These are phyloP conservation scores for Colletotrichum gloeosporioides DNA, from an alignment of 2,329 filamentous ascomycete species.

Conservation along the genomic window DNA sequence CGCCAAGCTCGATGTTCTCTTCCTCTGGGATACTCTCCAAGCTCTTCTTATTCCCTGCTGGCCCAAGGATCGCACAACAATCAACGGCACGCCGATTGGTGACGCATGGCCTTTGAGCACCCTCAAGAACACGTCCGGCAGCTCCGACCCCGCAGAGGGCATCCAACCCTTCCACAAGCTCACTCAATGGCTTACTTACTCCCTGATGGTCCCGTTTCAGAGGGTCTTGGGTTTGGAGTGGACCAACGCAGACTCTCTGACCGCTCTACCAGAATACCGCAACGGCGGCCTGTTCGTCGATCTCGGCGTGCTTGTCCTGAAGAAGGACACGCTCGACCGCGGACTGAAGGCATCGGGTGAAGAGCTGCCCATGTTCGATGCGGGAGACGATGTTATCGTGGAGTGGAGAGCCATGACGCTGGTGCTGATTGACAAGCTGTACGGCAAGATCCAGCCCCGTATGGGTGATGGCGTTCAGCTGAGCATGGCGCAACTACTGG, in stretches of 20 bases:
- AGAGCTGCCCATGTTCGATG: constrained; percentile 64
- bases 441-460: constrained; percentile 46
- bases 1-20: constrained; percentile 39
- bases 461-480: constrained; percentile 40
- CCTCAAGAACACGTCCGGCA: constrained; percentile 21
- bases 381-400: constrained; percentile 65
- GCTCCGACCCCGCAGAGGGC: constrained; percentile 23
- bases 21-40: constrained; percentile 49
- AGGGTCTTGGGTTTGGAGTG: constrained; percentile 82
- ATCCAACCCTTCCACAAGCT: constrained; percentile 94
- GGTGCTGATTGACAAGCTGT: constrained; percentile 62
- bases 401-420: constrained; percentile 71
- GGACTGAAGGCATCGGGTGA: constrained; percentile 65
- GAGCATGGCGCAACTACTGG: constrained; percentile 55
- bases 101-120: constrained; percentile 54
- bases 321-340: constrained; percentile 70
- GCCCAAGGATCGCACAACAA: constrained; percentile 56
- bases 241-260: constrained; percentile 80
- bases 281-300: constrained; percentile 91
- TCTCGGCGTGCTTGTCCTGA: constrained; percentile 80
- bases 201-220: constrained; percentile 89
- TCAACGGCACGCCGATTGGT: constrained; percentile 48
- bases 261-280: constrained; percentile 88
- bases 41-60: constrained; percentile 51
- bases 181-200: constrained; percentile 94